Evolutionary conservation across 2,329 filamentous ascomycete genomes (phyloP).

Genomic region (Alternaria sp.): DNA sequence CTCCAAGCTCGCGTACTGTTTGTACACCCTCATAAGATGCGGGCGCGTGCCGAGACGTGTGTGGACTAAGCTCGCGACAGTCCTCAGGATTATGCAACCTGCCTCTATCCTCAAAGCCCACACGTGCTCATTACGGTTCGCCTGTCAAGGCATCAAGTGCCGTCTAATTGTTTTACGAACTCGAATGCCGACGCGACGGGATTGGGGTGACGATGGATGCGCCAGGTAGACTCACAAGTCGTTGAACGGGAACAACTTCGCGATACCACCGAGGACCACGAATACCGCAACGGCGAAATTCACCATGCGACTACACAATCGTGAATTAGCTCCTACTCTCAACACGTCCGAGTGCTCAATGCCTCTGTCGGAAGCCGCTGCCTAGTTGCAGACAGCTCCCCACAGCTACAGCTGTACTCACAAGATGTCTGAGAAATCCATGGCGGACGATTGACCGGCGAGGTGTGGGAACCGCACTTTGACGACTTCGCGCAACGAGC

Average conservation of each 20-base stretch:
- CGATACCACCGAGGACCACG: conserved; percentile 85
- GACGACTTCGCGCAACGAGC: conserved; percentile 22
- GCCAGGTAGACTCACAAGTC: conserved; percentile 52
- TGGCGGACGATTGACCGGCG: conserved; percentile 52
- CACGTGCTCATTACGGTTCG: not conserved
- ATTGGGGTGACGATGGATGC: not conserved
- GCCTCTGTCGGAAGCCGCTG: conserved; percentile 16
- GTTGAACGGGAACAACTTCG: conserved; percentile 68
- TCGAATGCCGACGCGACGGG: not conserved
- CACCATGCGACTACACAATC: conserved; percentile 77
- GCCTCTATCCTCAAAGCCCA: not conserved
- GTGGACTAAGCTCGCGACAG: not conserved
- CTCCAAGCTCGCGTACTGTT: not conserved
- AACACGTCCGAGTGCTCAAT: conserved; percentile 9
- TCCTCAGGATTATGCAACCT: not conserved
- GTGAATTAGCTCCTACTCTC: conserved; percentile 18
- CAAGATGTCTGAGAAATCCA: conserved; percentile 95
- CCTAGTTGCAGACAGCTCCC: conserved; percentile 8
- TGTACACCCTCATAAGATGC: not conserved
- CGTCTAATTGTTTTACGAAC: not conserved
- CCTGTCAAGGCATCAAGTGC: not conserved
- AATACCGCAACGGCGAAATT: conserved; percentile 88
- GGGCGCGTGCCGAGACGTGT: not conserved
- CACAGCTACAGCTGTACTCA: conserved; percentile 59
- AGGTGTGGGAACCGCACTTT: conserved; percentile 48